Evolutionary conservation across 768 basidiomycete species (phyloP), one percentile per base, ranked within the genome.

Genomic region (Rhizopogon vesiculosus): DNA sequence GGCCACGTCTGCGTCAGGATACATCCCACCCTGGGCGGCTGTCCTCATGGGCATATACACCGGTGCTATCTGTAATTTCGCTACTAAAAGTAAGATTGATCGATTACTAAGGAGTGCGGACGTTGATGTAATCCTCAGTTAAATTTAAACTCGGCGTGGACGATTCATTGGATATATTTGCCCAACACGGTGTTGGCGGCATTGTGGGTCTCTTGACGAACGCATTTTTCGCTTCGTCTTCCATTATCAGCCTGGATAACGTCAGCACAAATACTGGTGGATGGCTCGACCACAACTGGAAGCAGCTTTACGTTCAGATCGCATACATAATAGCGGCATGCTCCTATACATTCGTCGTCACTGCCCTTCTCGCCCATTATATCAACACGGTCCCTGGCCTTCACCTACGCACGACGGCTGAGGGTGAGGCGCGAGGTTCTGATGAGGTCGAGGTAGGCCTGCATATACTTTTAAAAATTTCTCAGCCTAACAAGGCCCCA

Each of bases 141-240:
- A 90, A 91, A 71, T 81, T 82, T 61, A 62, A 87, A 35, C 56
- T 93, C 53, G 71, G 75, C n/a, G 81, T 93, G 51, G 94, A 97
- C 66, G 94, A 96, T 65, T 84, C 92, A 0, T 85, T 97, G 45
- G 94, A 98, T 78, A 80, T 94, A 45, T 95, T 93, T 67, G 93
- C 93, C n/a, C 85, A 91, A 63, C 95, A 97, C 75, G 94, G 87
- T 35, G 72, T 95, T 39, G 92, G 91, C 9, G 91, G 92, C 22
- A 81, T 91, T 42, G 70, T 90, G 51, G 93, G 91, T 42, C 77
- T 90, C n/a, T 65, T 91, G 45, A 61, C 78, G 59, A 93, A 89
- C 57, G 91, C 74, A 16, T 78, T 94, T 62, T 92, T 95, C 63
- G 92, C 86, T 12, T 81, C 86, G 16, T 69, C 72, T 5, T 70